Evolutionary conservation across 2,329 filamentous ascomycete genomes (phyloP), one percentile per base, ranked within the genome.

Genomic region (Cladosporium oxysporum): DNA sequence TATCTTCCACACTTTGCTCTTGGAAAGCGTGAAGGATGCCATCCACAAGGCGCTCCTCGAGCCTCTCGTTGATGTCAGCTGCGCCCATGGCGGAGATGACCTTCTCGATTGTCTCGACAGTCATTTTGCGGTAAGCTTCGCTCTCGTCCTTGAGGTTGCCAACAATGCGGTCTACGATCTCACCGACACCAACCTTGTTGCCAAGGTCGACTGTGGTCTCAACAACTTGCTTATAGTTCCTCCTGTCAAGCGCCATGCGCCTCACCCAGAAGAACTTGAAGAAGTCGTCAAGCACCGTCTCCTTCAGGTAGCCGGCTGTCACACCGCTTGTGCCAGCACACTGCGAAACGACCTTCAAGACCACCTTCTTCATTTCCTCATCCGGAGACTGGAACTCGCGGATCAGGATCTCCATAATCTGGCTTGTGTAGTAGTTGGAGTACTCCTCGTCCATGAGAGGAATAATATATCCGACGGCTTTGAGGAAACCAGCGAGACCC

Each of bases 311-410:
- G 47, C 89, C 91, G 41, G 93, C 91, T 37, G 95, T 98, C 31
- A 99, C 95, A 80, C 95, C 95, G 75, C 96, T 91, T 2, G 94
- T 98, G 71, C 90, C 90, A 8, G 95, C 92, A 76, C 95, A 98
- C 76, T 99, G 95, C 21, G 93, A 97, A 18, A 99, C 89, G 31
- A 99, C 95, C 80, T 98, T 98, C 66, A 99, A 83, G 8, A 99
- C 95, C 1, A 99, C 95, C 82, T 99, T 99, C 82, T 98, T 99
- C 95, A 99, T 99, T 79, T 99, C 95, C 79, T 99, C 95, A 71
- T 99, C 95, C 0, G 95, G 95, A 0, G 94, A 97, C 7, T 93
- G 91, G 75, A 99, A 99, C 76, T 99, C 95, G 73, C 95, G 89
- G 33, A 98, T 87, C 16, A 99, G 83, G 74, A 98, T 98, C 79